Evolutionary conservation across 108 stramenopile species (phyloP).

Genomic region (Nitzschia sp.): DNA sequence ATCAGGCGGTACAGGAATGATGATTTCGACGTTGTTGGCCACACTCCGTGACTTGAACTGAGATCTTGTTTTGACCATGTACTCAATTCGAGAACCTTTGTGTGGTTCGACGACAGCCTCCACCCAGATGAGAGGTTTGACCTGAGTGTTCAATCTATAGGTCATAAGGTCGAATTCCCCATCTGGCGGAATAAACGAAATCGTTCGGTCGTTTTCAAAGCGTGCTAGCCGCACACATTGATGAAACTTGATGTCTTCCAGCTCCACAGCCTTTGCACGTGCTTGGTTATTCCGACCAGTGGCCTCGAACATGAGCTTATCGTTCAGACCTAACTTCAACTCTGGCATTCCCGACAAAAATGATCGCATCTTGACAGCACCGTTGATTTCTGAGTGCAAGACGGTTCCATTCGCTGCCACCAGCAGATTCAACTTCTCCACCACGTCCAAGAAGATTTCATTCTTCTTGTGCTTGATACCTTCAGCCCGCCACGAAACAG

Average conservation of each 20-base stretch:
- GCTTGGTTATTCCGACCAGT: slow-evolving; percentile 65
- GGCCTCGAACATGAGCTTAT: slow-evolving; percentile 97
- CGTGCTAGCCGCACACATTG: slow-evolving; percentile 98
- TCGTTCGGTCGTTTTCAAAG: slow-evolving; percentile 99
- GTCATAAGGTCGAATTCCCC: slow-evolving; percentile 99
- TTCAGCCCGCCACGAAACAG: slow-evolving; percentile 97
- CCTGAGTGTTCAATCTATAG: slow-evolving; percentile 97
- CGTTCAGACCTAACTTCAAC: slow-evolving; percentile 97
- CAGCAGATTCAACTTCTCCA: slow-evolving; percentile 98
- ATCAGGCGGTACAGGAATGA: slow-evolving; percentile 98
- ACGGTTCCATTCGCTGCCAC: slow-evolving; percentile 98
- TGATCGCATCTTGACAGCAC: slow-evolving; percentile 93
- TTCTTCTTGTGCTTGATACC: slow-evolving; percentile 99
- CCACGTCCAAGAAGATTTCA: slow-evolving; percentile 99
- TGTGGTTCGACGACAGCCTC: slow-evolving; percentile 98
- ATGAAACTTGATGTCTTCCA: slow-evolving; percentile 99
- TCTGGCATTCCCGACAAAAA: slow-evolving; percentile 99
- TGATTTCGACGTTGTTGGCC: slow-evolving; percentile 99
- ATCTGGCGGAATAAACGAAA: slow-evolving; percentile 99
- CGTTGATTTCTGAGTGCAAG: slow-evolving; percentile 87
- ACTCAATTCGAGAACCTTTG: slow-evolving; percentile 94
- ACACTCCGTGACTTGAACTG: slow-evolving; percentile 97
- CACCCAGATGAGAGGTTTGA: slow-evolving; percentile 99
- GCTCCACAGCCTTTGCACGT: slow-evolving; percentile 91
- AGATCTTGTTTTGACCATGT: slow-evolving; percentile 99